These are phyloP conservation scores for Teratosphaeriaceae sp. DNA, from an alignment of 2,329 filamentous ascomycete genomes.

Conservation along the genomic window DNA sequence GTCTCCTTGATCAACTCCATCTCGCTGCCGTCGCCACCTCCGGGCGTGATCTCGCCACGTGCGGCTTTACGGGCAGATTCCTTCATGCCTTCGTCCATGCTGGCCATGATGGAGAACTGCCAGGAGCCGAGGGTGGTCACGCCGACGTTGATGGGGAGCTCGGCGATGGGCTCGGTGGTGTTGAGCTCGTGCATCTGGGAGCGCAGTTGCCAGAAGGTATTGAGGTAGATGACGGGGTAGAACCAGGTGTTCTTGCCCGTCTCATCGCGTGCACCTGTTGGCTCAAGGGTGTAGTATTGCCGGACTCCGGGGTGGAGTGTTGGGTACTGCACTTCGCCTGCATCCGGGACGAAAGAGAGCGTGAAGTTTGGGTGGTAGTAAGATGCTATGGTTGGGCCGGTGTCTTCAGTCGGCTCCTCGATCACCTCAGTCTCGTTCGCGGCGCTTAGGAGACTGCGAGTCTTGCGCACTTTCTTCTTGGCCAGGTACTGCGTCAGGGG, in stretches of 20 bases:
- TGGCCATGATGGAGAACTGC: slow-evolving; percentile 83
- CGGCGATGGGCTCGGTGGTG: slow-evolving; percentile 81
- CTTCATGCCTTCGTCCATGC: slow-evolving; percentile 81
- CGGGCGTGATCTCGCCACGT: slow-evolving; percentile 57
- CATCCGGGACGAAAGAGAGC: slow-evolving; percentile 75
- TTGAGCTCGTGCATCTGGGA: slow-evolving; percentile 89
- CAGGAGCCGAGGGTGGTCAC: slow-evolving; percentile 75
- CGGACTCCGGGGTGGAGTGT: slow-evolving; percentile 65
- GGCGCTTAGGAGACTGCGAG: slow-evolving; percentile 68
- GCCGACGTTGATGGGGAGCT: slow-evolving; percentile 74
- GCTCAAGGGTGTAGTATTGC: slow-evolving; percentile 73
- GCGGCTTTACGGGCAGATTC: slow-evolving; percentile 73
- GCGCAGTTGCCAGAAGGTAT: slow-evolving; percentile 95
- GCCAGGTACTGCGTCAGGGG: slow-evolving; percentile 84
- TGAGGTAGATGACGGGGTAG: slow-evolving; percentile 80
- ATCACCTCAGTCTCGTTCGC: slow-evolving; percentile 38
- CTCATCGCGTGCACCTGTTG: slow-evolving; percentile 72
- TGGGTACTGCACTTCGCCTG: slow-evolving; percentile 62
- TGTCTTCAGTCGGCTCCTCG: slow-evolving; percentile 36
- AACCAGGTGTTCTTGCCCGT: slow-evolving; percentile 91
- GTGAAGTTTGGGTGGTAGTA: slow-evolving; percentile 97
- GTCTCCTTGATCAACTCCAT: slow-evolving; percentile 98
- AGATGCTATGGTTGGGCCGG: slow-evolving; percentile 65
- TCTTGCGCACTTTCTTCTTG: slow-evolving; percentile 86
- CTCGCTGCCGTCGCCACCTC: slow-evolving; percentile 82